A percentile compares a stretch with the other conserved stretches of the same genome.
These are phyloP conservation scores for Enterospora canceri DNA, from an alignment of 371 early-diverging fungal genomes.

Conservation along the genomic window DNA sequence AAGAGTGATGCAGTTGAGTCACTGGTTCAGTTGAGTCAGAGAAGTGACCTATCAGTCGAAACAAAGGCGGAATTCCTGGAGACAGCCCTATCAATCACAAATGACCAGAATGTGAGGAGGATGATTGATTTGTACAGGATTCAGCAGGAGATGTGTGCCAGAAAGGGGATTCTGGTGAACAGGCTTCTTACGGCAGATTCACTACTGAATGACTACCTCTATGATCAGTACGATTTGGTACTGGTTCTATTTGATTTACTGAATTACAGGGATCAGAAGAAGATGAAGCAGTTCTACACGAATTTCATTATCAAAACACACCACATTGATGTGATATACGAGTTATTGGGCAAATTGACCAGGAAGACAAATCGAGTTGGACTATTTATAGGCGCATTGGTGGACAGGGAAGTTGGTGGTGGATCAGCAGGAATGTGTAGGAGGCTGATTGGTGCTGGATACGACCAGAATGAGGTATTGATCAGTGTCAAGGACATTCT, in stretches of 20 bases:
- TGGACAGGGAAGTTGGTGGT: background rate
- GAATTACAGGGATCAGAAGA: constrained; percentile 16
- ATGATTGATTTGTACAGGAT: constrained; percentile 26
- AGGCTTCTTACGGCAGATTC: constrained; percentile 31
- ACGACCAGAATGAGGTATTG: constrained; percentile 5
- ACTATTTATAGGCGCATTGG: background rate
- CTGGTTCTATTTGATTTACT: constrained; percentile 34
- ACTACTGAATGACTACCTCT: constrained; percentile 46
- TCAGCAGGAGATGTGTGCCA: constrained; percentile 30
- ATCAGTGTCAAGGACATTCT: background rate
- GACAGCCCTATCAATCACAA: constrained; percentile 16
- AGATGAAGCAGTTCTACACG: constrained; percentile 22
- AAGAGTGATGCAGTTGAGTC: constrained; percentile 35
- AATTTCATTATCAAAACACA: background rate
- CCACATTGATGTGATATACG: background rate
- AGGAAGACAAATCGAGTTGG: constrained; percentile 8
- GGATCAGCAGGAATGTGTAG: background rate
- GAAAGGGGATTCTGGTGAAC: constrained; percentile 12
- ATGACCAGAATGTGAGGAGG: constrained; percentile 9
- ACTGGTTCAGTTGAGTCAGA: constrained; percentile 18
- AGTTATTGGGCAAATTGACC: background rate
- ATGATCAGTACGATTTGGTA: constrained; percentile 35
- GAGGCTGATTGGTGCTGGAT: background rate
- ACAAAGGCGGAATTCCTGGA: constrained; percentile 32
- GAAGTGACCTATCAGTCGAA: constrained; percentile 24